phyloP scores from a whole-genome alignment of 768 basidiomycete species.

The Rhizopogon vulgaris region DNA sequence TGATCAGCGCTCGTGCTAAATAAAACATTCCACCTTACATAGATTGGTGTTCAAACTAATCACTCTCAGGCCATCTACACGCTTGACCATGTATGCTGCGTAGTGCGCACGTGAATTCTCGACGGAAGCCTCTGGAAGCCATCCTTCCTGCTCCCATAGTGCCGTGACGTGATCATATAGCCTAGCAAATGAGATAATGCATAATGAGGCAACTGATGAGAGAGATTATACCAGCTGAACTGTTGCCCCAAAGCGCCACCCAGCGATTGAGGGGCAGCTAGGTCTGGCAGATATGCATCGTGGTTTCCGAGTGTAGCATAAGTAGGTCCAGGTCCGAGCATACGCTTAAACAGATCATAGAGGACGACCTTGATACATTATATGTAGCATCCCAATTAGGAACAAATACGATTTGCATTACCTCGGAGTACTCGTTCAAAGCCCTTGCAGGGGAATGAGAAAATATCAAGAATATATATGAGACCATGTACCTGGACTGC shows the following conservation, averaged over 20 bases:
- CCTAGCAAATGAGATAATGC: slow-evolving; percentile 31
- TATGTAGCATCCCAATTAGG: slow-evolving; percentile 5
- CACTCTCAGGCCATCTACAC: slow-evolving; percentile 59
- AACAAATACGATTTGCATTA: slow-evolving; percentile 14
- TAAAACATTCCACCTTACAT: slow-evolving; percentile 39
- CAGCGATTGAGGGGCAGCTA: slow-evolving; percentile 56
- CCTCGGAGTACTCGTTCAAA: slow-evolving; percentile 60
- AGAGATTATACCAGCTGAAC: slow-evolving; percentile 33
- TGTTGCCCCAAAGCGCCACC: slow-evolving; percentile 49
- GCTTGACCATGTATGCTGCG: slow-evolving; percentile 64
- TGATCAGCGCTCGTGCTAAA: not conserved
- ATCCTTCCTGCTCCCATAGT: slow-evolving; percentile 66
- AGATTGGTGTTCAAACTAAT: slow-evolving; percentile 75
- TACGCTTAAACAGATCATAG: slow-evolving; percentile 59
- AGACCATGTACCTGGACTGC: slow-evolving; percentile 44
- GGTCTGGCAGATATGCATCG: slow-evolving; percentile 54
- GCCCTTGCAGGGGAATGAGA: slow-evolving; percentile 30
- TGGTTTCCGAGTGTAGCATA: slow-evolving; percentile 77
- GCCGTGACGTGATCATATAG: slow-evolving; percentile 70
- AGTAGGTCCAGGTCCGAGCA: slow-evolving; percentile 61
- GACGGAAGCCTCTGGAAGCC: slow-evolving; percentile 56
- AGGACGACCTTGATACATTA: slow-evolving; percentile 41
- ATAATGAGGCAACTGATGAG: not conserved
- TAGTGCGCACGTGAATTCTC: slow-evolving; percentile 61
- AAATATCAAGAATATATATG: not conserved